Evolutionary conservation across 2,329 filamentous ascomycete genomes (phyloP).

Genomic region (Apiospora marii): DNA sequence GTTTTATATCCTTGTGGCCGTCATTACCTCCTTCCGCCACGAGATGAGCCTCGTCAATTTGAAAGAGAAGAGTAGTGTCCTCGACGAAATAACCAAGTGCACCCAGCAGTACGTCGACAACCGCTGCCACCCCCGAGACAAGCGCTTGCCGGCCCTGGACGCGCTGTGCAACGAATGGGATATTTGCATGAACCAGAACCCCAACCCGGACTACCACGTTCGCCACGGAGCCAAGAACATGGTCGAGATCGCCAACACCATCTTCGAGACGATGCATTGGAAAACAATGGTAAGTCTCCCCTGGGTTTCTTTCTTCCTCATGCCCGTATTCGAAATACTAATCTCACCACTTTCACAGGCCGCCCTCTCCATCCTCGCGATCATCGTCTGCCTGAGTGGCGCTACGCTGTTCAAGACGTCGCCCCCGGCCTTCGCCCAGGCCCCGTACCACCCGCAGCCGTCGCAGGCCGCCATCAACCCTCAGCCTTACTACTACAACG

Average conservation of each 20-base stretch:
- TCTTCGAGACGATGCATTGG: conserved; percentile 88
- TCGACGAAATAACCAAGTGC: conserved; percentile 78
- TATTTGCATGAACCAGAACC: conserved; percentile 86
- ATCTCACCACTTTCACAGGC: conserved; percentile 29
- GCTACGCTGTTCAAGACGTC: conserved; percentile 39
- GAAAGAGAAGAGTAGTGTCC: conserved; percentile 57
- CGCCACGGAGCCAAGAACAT: conserved; percentile 87
- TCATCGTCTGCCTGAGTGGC: conserved; percentile 41
- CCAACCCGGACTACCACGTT: conserved; percentile 78
- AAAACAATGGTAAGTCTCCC: conserved; percentile 67
- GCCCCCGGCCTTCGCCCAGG: conserved; percentile 31
- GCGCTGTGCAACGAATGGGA: conserved; percentile 81
- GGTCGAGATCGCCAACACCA: conserved; percentile 91
- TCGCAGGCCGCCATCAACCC: conserved; percentile 26
- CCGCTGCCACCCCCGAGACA: conserved; percentile 69
- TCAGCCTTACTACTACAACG: conserved; percentile 37
- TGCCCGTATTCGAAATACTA: not conserved
- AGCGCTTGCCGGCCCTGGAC: conserved; percentile 76
- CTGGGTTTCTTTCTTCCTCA: not conserved
- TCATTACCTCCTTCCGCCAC: conserved; percentile 73
- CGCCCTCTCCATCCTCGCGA: conserved; percentile 38
- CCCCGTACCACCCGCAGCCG: conserved; percentile 30
- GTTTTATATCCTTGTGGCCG: conserved; percentile 73
- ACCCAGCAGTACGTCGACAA: conserved; percentile 78
- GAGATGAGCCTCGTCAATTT: conserved; percentile 79